A percentile compares a stretch with the other conserved stretches of the same genome.
Evolutionary conservation across 352 stramenopile genomes (phyloP).

Genomic region (Hyaloperonospora brassicae): DNA sequence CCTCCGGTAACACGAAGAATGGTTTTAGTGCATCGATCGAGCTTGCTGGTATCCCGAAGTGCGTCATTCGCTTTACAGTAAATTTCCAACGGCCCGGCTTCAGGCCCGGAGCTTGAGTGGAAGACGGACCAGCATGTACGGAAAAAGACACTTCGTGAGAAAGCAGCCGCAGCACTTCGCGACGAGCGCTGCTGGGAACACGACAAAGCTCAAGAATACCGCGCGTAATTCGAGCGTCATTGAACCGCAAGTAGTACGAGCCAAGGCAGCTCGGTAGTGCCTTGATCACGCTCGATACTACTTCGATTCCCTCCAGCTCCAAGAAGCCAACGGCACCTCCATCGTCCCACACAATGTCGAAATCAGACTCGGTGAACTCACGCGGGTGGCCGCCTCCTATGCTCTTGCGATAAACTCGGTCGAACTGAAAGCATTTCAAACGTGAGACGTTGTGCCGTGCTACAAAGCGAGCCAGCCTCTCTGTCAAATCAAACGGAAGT

Average conservation of each 20-base stretch:
- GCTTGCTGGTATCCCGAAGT: constrained; percentile 40
- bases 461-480: constrained; percentile 73
- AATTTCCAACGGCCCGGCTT: constrained; percentile 71
- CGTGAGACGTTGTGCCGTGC: constrained; percentile 72
- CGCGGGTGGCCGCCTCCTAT: constrained; percentile 66
- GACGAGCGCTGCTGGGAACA: constrained; percentile 39
- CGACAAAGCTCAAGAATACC: constrained; percentile 65
- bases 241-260: constrained; percentile 74
- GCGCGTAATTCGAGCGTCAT: constrained; percentile 63
- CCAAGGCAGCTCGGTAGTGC: constrained; percentile 49
- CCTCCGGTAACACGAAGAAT: constrained; percentile 71
- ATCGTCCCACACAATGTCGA: constrained; percentile 83
- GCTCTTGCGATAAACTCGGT: constrained; percentile 75
- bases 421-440: constrained; percentile 82
- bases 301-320: constrained; percentile 68
- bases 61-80: constrained; percentile 59
- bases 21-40: constrained; percentile 53
- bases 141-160: constrained; percentile 67
- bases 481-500: constrained; percentile 77
- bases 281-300: constrained; percentile 70
- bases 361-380: constrained; percentile 75
- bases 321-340: constrained; percentile 51
- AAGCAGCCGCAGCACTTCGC: constrained; percentile 68
- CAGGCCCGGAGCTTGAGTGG: constrained; percentile 45
- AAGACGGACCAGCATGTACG: constrained; percentile 52